Evolutionary conservation across 1,284 basidiomycete species (phyloP), one percentile per base, ranked within the genome.

Genomic region (Irpex lacteus): DNA sequence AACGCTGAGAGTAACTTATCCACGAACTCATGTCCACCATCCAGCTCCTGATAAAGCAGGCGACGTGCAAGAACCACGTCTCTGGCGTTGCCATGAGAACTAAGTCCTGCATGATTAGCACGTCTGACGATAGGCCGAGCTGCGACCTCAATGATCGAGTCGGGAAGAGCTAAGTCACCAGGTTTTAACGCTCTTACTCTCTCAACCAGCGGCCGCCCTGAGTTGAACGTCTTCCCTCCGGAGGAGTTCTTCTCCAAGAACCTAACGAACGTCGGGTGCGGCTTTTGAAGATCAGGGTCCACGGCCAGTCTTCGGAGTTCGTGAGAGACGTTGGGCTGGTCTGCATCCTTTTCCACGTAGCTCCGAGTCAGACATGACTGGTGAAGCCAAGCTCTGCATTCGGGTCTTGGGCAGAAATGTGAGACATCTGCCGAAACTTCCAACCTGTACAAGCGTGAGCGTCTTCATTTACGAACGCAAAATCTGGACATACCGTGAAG

Each of bases 11-110:
- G 61, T 11, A 50, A 19, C 36, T 53, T 18, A 5, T 13, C 36
- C n/a, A 65, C 36, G n/a, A 58, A 54, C 13, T 54, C 47, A 56
- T 59, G 52, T 8, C 63, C 38, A 13, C 61, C 61, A 1, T 63
- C 59, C 13, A 62, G 54, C 15, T 32, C 32, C 59, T 65, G 64
- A 36, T 67, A 81, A 8, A 73, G 68, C 40, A 72, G 60, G 32
- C 69, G 67, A 8, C 73, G 71, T 5, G 73, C 73, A 61, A 73
- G 67, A 21, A 71, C 68, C 40, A 73, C 72, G 58, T 73, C 71
- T 15, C 66, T 53, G 47, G 71, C 68, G 62, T 74, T 74, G 5
- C 73, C 73, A 44, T 67, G 63, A 5, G 70, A 65, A 9, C 60
- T 65, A 60, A 70, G 73, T 11, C 63, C 67, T 19, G 44, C 52